These are phyloP conservation scores for Candida pseudoviswanathii DNA, from an alignment of 1,139 yeast genomes.

Conservation along the genomic window DNA sequence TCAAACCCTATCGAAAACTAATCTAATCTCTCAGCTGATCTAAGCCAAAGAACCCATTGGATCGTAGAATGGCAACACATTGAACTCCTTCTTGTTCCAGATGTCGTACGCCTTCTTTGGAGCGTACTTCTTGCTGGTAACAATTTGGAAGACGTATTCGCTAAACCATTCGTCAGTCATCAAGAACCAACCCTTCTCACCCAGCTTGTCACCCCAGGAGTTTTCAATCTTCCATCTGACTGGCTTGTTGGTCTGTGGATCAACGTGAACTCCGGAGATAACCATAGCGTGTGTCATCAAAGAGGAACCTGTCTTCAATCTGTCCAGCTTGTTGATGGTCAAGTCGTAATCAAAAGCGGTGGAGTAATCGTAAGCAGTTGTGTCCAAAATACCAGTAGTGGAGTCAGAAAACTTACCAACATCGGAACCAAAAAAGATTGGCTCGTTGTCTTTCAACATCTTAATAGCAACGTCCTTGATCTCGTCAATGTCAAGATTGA, in stretches of 20 bases:
- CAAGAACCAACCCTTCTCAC: conserved; percentile 72
- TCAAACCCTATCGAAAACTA: not conserved
- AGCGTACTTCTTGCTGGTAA: conserved; percentile 58
- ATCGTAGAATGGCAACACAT: conserved; percentile 73
- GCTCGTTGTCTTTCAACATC: conserved; percentile 69
- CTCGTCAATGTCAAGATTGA: conserved; percentile 62
- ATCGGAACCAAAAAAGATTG: conserved; percentile 85
- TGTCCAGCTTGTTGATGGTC: conserved; percentile 52
- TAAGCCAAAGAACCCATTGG: conserved; percentile 86
- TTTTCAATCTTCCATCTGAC: conserved; percentile 82
- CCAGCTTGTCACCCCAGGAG: conserved; percentile 81
- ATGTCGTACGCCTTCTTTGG: conserved; percentile 45
- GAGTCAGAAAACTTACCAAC: conserved; percentile 73
- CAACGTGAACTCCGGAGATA: conserved; percentile 68
- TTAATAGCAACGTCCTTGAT: conserved; percentile 63
- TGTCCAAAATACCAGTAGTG: conserved; percentile 67
- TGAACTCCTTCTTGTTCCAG: conserved; percentile 54
- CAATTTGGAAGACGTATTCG: conserved; percentile 83
- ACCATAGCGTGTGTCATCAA: conserved; percentile 90
- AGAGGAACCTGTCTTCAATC: conserved; percentile 56
- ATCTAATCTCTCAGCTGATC: not conserved
- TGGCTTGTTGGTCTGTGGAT: conserved; percentile 45
- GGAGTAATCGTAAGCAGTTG: conserved; percentile 64
- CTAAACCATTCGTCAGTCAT: conserved; percentile 85
- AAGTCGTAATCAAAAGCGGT: conserved; percentile 61